Evolutionary conservation across 176 grass and related monocot genomes (phyloP), one percentile per base, ranked within the genome.

Genomic region (Hsuehochloa calcarea): DNA sequence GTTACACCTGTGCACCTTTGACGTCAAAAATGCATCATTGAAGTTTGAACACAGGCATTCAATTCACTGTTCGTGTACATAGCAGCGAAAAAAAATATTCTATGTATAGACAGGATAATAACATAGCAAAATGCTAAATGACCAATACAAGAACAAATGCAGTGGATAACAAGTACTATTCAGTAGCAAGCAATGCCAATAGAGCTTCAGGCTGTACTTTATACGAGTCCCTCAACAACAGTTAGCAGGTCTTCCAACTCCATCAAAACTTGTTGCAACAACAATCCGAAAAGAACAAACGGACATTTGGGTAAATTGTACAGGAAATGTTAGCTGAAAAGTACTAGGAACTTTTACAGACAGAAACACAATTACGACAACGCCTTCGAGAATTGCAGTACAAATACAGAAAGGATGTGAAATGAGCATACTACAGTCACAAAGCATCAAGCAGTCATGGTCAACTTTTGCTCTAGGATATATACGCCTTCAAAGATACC

Each of bases 401-500:
- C n/a, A n/a, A n/a, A n/a, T n/a, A n/a, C 4, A 79, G 73, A 34
- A 59, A 63, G 45, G 52, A 60, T 38, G 65, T 39, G 76, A 65
- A 65, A 71, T 52, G 40, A 70, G 47, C 63, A 58, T 77, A 6
- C 23, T 81, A 38, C 72, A 29, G 71, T 46, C 52, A 61, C 29
- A 60, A 66, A 50, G 77, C 70, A 68, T 85, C 51, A 85, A 13
- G 16, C 6, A 51, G 77, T 70, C 62, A 85, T 34, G 77, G 70
- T 74, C 82, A 85, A 73, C 37, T 8, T 44, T 78, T 27, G 10
- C 59, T 84, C 50, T 74, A 84, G 2, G 88, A n/a, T n/a, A n/a
- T n/a, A n/a, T n/a, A n/a, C n/a, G n/a, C 59, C 70, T 82, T 80
- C 45, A 88, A 75, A 78, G 88, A 81, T 9, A 44, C 83, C 0